Conservation (phyloP, 257 asterid genomes). For the Ilex asprella region DNA sequence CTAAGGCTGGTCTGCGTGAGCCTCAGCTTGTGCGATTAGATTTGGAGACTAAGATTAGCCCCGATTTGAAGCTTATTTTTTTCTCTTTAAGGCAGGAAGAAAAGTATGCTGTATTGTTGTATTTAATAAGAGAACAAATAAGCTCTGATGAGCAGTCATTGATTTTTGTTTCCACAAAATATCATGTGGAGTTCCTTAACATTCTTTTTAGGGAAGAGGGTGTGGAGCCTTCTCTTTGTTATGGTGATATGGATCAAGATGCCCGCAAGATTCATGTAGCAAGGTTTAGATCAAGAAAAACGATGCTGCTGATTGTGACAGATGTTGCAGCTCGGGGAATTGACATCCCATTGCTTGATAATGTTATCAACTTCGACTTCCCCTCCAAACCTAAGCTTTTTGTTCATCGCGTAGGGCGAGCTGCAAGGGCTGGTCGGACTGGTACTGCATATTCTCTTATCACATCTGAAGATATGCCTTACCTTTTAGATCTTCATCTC, state of each 20-base stretch:
- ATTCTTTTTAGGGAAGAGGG: constrained; percentile 70
- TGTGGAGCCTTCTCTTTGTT: constrained; percentile 79
- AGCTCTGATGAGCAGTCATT: constrained; percentile 64
- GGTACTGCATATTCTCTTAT: constrained; percentile 84
- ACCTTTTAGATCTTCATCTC: constrained; percentile 85
- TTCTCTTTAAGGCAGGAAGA: constrained; percentile 88
- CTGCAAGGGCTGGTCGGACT: constrained; percentile 95
- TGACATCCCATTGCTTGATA: constrained; percentile 92
- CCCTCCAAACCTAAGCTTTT: constrained; percentile 93
- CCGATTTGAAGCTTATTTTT: constrained; percentile 69
- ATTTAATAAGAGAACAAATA: constrained; percentile 76
- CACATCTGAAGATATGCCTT: constrained; percentile 84
- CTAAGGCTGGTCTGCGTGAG: constrained; percentile 93
- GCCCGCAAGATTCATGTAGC: constrained; percentile 82
- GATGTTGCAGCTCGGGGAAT: constrained; percentile 99
- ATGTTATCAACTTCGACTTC: constrained; percentile 85
- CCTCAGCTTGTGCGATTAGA: constrained; percentile 92
- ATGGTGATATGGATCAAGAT: constrained; percentile 98
- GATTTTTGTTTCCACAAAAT: constrained; percentile 84
- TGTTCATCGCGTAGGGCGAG: constrained; percentile 98
- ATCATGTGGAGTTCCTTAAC: constrained; percentile 81
- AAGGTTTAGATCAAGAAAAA: constrained; percentile 76
- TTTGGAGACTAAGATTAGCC: constrained; percentile 89
- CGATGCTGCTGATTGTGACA: constrained; percentile 83
- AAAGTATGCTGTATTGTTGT: constrained; percentile 68